Percentiles rank a stretch among this genome's conserved stretches.
Conservation (phyloP, 176 grass and related monocot species). For the Chloris gayana region DNA sequence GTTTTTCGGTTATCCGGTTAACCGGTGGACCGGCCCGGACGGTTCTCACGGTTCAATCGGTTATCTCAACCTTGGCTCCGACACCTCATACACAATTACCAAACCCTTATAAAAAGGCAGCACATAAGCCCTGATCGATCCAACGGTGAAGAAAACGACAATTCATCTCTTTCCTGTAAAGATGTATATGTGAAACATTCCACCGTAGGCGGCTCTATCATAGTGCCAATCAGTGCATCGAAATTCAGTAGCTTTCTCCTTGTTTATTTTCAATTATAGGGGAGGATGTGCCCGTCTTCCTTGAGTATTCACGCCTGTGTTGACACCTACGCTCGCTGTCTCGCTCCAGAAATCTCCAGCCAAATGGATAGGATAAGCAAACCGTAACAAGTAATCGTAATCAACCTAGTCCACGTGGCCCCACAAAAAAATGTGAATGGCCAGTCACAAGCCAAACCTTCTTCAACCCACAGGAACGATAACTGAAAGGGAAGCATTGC, state of each 20-base stretch:
- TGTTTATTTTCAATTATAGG: not conserved
- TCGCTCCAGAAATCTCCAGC: not conserved
- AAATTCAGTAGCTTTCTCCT: not conserved
- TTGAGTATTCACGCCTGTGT: too few relatives aligned
- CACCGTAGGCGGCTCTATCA: too few relatives aligned
- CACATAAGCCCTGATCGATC: not conserved
- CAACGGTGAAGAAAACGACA: too few relatives aligned
- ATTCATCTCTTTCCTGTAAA: too few relatives aligned
- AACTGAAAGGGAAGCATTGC: not conserved
- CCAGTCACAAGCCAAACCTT: not conserved
- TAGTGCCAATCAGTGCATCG: too few relatives aligned
- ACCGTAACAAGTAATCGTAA: not conserved
- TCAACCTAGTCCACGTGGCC: not conserved
- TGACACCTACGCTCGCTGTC: not conserved
- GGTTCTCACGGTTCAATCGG: too few relatives aligned
- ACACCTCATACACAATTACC: too few relatives aligned
- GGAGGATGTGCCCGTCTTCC: not conserved
- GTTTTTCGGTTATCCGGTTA: too few relatives aligned
- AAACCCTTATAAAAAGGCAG: too few relatives aligned
- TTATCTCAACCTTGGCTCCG: too few relatives aligned
- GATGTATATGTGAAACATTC: too few relatives aligned
- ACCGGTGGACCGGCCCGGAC: too few relatives aligned
- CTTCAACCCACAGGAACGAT: not conserved
- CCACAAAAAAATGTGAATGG: not conserved
- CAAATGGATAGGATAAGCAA: not conserved